Evolutionary conservation across 345 rosid species (phyloP), one percentile per base, ranked within the genome.

Genomic region (Triadica sebifera): DNA sequence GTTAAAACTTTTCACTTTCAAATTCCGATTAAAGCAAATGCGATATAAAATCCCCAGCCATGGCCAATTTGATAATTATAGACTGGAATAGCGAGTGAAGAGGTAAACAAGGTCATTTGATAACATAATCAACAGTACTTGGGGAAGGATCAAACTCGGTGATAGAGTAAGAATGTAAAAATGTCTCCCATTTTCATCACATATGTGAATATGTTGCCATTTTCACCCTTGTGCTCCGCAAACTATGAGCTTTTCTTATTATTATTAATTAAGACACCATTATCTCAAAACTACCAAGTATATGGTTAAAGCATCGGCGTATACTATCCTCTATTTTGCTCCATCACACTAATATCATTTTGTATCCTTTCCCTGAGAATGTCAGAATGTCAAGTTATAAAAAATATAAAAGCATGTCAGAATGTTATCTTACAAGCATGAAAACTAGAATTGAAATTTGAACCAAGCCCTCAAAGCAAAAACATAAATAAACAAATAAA

Each of bases 381-480:
- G 15, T 37, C 47, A 73, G 50, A 49, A 72, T 12, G 65, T 38
- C 15, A 60, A 7, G 19, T 60, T 25, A 60, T 22, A 55, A 55
- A 19, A 17, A 20, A 19, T 55, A 55, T 53, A 19, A 53, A 4
- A 55, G 3, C 1, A 13, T 15, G 17, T 55, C 4, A 43, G 53
- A 1, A 29, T 3, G 12, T 5, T 5, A 52, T 15, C 2, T 15
- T 17, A 41, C 22, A 22, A 47, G 17, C 43, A 46, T 29, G n/a
- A 55, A 13, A n/a, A 19, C 55, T 17, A 52, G 70, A 51, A 20
- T 65, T 41, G 7, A 52, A 52, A 52, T 17, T 47, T 53, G 22
- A 75, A 67, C 57, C 72, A 58, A 47, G 52, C 20, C 56, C 53
- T 65, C 66, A 34, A 4, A 64, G 25, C 25, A 17, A 17, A 15